Evolutionary conservation across 306 rosid species (phyloP).

Genomic region (Trifolium repens): DNA sequence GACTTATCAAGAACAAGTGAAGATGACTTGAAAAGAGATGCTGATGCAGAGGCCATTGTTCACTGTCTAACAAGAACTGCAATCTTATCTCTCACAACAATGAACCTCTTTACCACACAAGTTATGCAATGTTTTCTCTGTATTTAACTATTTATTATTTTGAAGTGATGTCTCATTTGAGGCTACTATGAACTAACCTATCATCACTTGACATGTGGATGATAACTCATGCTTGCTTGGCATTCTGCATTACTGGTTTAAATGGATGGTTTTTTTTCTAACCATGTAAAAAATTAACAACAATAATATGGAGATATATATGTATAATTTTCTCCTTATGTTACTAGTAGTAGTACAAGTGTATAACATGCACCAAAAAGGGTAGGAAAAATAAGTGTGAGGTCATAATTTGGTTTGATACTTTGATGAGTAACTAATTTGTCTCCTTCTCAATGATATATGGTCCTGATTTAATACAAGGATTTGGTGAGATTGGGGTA

Average conservation of each 20-base stretch:
- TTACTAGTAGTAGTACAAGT: constrained; percentile 5
- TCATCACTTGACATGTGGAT: constrained; percentile 60
- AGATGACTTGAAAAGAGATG: constrained; percentile 75
- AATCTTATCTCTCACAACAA: constrained; percentile 68
- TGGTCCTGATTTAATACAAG: constrained; percentile 56
- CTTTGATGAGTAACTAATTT: constrained; percentile 18
- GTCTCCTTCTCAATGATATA: constrained; percentile 48
- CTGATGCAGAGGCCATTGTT: constrained; percentile 70
- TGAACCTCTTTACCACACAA: constrained; percentile 63
- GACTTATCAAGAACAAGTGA: constrained; percentile 83
- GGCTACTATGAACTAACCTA: constrained; percentile 63
- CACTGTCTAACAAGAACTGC: constrained; percentile 3
- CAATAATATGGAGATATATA: not conserved
- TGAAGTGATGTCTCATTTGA: constrained; percentile 66
- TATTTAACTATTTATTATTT: constrained; percentile 56
- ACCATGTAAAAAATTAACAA: constrained; percentile 49
- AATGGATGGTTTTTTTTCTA: constrained; percentile 49
- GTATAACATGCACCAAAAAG: constrained; percentile 6
- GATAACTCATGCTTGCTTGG: constrained; percentile 58
- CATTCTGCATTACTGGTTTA: constrained; percentile 52
- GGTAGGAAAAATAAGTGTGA: constrained; percentile 39
- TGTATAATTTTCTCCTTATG: not conserved
- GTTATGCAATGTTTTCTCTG: constrained; percentile 39
- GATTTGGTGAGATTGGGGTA: constrained; percentile 49
- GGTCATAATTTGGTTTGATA: constrained; percentile 50